These are phyloP conservation scores for Cladophialophora carrionii DNA, from an alignment of 2,329 filamentous ascomycete genomes.

Conservation along the genomic window DNA sequence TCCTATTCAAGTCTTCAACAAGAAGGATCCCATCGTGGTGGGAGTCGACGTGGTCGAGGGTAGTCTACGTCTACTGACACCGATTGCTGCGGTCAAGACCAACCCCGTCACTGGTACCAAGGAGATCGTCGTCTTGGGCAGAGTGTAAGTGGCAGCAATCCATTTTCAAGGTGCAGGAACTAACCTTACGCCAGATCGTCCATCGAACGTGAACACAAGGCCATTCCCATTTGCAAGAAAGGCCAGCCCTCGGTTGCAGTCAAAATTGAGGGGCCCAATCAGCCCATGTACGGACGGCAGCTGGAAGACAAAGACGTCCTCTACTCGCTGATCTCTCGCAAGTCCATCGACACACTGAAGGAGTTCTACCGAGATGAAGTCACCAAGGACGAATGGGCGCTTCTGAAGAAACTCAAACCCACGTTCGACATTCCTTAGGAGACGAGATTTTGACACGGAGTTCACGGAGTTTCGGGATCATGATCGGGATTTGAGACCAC, in stretches of 20 bases:
- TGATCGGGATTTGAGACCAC: neutral
- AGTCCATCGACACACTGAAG: conserved; percentile 92
- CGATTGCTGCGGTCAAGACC: conserved; percentile 81
- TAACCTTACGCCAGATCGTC: conserved; percentile 66
- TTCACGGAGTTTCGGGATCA: neutral
- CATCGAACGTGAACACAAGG: conserved; percentile 97
- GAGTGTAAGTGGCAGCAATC: conserved; percentile 74
- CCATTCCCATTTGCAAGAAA: conserved; percentile 88
- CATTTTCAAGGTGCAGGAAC: conserved; percentile 20
- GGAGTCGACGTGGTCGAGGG: conserved; percentile 96
- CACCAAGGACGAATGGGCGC: conserved; percentile 86
- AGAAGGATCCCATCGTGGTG: conserved; percentile 91
- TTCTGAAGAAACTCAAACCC: conserved; percentile 94
- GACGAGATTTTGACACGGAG: neutral
- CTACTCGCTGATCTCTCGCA: conserved; percentile 84
- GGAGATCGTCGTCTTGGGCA: conserved; percentile 80
- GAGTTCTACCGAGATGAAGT: conserved; percentile 91
- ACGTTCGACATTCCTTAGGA: conserved; percentile 78
- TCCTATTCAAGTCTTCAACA: conserved; percentile 96
- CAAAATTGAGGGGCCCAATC: conserved; percentile 93
- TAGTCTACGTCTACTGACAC: conserved; percentile 81
- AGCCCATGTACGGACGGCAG: conserved; percentile 92
- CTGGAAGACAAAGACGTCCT: conserved; percentile 87
- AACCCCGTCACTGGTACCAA: conserved; percentile 78
- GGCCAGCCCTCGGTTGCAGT: conserved; percentile 95